Conservation (phyloP, 2,329 filamentous ascomycete species). For the Calonectria fujianensis region DNA sequence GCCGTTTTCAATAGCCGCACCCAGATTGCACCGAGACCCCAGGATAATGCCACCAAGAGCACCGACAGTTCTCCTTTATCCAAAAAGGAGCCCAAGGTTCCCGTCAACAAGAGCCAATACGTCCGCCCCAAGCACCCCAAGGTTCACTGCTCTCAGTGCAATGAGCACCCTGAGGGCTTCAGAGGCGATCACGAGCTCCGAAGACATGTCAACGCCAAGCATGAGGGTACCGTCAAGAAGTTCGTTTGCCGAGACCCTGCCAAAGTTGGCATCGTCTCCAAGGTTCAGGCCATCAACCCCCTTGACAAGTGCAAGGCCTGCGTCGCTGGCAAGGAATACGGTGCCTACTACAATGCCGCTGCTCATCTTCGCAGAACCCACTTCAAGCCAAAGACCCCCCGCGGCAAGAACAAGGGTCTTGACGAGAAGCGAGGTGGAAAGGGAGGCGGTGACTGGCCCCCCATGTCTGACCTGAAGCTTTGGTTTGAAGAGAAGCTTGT, state of each 20-base stretch:
- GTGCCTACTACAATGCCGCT: slow-evolving; percentile 95
- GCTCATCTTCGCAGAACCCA: slow-evolving; percentile 92
- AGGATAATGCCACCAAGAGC: slow-evolving; percentile 40
- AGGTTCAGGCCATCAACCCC: slow-evolving; percentile 75
- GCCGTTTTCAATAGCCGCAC: slow-evolving; percentile 66
- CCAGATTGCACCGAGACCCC: slow-evolving; percentile 68
- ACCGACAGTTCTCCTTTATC: slow-evolving; percentile 16
- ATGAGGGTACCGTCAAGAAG: slow-evolving; percentile 74
- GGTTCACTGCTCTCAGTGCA: slow-evolving; percentile 82
- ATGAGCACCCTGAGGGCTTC: slow-evolving; percentile 85
- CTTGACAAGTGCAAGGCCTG: slow-evolving; percentile 91
- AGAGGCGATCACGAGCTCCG: slow-evolving; percentile 89
- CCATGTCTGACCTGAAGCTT: slow-evolving; percentile 61
- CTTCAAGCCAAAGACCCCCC: slow-evolving; percentile 80
- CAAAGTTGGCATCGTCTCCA: slow-evolving; percentile 60
- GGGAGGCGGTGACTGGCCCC: slow-evolving; percentile 55
- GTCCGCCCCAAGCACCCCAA: slow-evolving; percentile 82
- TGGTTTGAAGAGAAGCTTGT: slow-evolving; percentile 76
- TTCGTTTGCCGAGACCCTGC: slow-evolving; percentile 75
- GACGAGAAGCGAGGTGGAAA: slow-evolving; percentile 73
- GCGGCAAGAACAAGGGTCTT: slow-evolving; percentile 64
- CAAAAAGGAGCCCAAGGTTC: slow-evolving; percentile 66
- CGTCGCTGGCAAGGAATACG: slow-evolving; percentile 84
- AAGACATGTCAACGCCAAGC: slow-evolving; percentile 79
- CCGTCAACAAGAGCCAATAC: slow-evolving; percentile 66